Evolutionary conservation across 352 stramenopile genomes (phyloP).

Genomic region (Phytophthora sp.): DNA sequence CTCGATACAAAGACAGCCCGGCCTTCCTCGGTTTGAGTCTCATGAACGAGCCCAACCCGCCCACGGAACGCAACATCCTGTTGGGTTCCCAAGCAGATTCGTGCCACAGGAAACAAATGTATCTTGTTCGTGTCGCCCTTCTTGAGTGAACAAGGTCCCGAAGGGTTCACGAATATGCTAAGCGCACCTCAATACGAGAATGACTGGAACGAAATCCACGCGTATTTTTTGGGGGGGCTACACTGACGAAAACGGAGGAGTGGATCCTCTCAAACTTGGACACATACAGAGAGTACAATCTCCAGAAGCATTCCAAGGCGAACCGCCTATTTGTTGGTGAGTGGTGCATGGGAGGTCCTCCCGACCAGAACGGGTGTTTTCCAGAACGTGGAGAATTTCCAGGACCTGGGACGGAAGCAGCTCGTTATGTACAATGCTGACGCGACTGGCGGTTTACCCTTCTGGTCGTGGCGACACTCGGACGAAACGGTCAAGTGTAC

Average conservation of each 20-base stretch:
- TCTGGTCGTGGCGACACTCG: conserved; percentile 61
- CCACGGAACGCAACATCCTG: conserved; percentile 32
- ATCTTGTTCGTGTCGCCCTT: conserved; percentile 50
- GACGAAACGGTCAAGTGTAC: conserved; percentile 44
- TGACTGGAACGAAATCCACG: conserved; percentile 66
- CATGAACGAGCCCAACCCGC: conserved; percentile 57
- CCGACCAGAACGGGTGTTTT: conserved; percentile 38
- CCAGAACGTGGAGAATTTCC: conserved; percentile 37
- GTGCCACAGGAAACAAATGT: conserved; percentile 47
- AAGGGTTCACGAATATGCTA: conserved; percentile 27
- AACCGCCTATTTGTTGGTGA: conserved; percentile 52
- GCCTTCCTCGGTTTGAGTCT: conserved; percentile 60
- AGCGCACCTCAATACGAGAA: conserved; percentile 44
- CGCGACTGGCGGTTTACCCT: conserved; percentile 43
- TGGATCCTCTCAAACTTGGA: conserved; percentile 29
- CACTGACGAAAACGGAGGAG: conserved; percentile 28
- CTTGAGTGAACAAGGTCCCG: conserved; percentile 42
- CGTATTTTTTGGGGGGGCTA: conserved; percentile 66
- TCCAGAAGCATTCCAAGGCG: conserved; percentile 19
- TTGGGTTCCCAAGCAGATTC: conserved; percentile 50
- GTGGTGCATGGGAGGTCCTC: conserved; percentile 52
- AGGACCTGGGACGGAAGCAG: conserved; percentile 39
- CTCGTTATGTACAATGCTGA: conserved; percentile 35
- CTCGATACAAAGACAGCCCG: conserved; percentile 45
- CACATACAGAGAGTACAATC: too few relatives aligned